Conservation (phyloP, 2,329 filamentous ascomycete species). For the Lachnellula willkommii region DNA sequence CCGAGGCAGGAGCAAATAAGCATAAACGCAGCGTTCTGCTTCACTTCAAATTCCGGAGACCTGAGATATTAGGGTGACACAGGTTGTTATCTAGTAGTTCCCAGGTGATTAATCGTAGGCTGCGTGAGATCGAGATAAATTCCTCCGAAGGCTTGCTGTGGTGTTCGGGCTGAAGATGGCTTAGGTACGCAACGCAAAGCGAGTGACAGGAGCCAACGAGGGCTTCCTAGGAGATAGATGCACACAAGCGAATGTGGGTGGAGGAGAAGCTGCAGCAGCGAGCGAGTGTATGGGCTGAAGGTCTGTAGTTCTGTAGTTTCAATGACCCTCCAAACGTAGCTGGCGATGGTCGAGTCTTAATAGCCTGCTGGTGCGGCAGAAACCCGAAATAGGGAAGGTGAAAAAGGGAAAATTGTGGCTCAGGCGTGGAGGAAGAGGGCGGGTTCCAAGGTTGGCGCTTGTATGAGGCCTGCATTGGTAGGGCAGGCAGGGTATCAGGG, state of each 20-base stretch:
- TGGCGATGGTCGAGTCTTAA: conserved; percentile 28
- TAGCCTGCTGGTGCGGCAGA: conserved; percentile 24
- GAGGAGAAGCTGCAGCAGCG: conserved; percentile 9
- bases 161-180: conserved; percentile 25
- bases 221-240: conserved; percentile 54
- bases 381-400: conserved; percentile 13
- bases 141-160: conserved; percentile 28
- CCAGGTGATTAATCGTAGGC: conserved; percentile 14
- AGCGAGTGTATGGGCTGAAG: conserved; percentile 12
- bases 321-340: conserved; percentile 17
- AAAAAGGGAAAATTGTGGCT: neutral
- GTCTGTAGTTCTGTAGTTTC: conserved; percentile 7
- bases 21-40: conserved; percentile 19
- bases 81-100: conserved; percentile 4
- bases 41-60: neutral
- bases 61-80: conserved; percentile 4
- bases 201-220: conserved; percentile 72
- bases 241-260: conserved; percentile 31
- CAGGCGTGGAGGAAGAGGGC: conserved; percentile 10
- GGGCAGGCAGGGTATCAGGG: neutral
- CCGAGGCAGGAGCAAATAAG: conserved; percentile 20
- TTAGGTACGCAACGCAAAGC: conserved; percentile 39
- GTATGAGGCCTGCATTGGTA: neutral
- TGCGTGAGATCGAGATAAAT: conserved; percentile 18
- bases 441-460: conserved; percentile 1